These are phyloP conservation scores for Lipomyces kockii DNA, from an alignment of 805 yeast genomes.

Conservation along the genomic window DNA sequence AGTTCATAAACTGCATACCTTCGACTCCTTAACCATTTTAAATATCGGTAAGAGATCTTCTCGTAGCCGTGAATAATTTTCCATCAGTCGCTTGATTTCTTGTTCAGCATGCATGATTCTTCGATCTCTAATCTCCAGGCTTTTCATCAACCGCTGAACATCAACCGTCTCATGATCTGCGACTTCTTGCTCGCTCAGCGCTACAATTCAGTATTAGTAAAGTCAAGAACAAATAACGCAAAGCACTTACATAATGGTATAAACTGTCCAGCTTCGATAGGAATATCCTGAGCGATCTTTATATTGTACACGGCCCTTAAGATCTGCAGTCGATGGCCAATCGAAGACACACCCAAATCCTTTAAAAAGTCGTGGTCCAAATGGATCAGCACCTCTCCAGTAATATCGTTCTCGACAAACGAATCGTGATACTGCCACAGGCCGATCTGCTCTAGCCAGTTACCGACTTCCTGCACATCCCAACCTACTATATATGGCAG, in stretches of 20 bases:
- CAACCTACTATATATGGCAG: slow-evolving; percentile 21
- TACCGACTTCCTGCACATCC: slow-evolving; percentile 30
- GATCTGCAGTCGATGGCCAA: slow-evolving; percentile 62
- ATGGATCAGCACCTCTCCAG: slow-evolving; percentile 73
- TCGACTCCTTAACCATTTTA: slow-evolving; percentile 62
- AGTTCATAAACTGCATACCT: slow-evolving; percentile 59
- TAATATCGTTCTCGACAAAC: slow-evolving; percentile 59
- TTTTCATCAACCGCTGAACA: slow-evolving; percentile 26
- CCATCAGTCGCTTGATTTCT: slow-evolving; percentile 53
- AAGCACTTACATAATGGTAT: slow-evolving; percentile 31
- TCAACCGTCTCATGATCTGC: slow-evolving; percentile 41
- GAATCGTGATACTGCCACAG: slow-evolving; percentile 23
- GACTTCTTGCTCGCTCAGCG: slow-evolving; percentile 24
- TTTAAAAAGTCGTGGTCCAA: slow-evolving; percentile 70
- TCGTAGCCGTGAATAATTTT: slow-evolving; percentile 60
- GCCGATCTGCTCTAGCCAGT: slow-evolving; percentile 30
- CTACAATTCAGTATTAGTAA: slow-evolving; percentile 4
- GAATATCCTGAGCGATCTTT: slow-evolving; percentile 43
- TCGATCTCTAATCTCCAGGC: slow-evolving; percentile 40
- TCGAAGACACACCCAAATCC: slow-evolving; percentile 66
- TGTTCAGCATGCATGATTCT: slow-evolving; percentile 44
- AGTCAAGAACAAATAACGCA: neutral
- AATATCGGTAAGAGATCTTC: slow-evolving; percentile 69
- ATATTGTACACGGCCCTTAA: slow-evolving; percentile 65
- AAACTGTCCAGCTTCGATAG: slow-evolving; percentile 37